Evolutionary conservation across 768 basidiomycete genomes (phyloP), one percentile per base, ranked within the genome.

Genomic region (Rhodosporidiobolus odoratus): DNA sequence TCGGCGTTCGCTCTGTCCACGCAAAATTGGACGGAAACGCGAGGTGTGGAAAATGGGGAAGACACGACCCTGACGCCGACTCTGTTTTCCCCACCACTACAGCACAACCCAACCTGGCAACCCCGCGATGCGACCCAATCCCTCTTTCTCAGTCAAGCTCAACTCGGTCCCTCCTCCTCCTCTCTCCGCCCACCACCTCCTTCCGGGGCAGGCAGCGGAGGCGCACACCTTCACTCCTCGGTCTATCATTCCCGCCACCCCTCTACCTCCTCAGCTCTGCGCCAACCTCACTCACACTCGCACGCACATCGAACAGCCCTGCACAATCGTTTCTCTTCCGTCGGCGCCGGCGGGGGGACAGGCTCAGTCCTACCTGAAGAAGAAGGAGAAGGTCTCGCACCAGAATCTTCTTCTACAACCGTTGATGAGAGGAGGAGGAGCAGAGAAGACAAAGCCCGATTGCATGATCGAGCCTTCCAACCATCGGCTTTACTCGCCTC

Each of bases 121-220:
- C 95, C 95, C 0, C 83, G 86, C 0, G 94, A 99, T 78, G 92
- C 92, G 1, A 85, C 90, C 6, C 89, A 92, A 19, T 97, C 93
- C 3, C 83, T 96, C 19, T 97, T 92, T 79, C 86, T 98, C 62
- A 89, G 85, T n/a, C 73, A 86, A 90, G 58, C 86, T 98, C 82
- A 77, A 78, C 15, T 80, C 80, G 17, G 47, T 45, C 30, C 50
- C 12, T 59, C 6, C 50, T 19, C 3, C 64, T 19, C 13, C 63
- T 15, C 5, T 34, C 58, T 4, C 30, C 58, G 25, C 41, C 45
- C 4, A 1, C 27, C 38, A 25, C 15, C 21, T 6, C 25, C n/a
- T 40, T 32, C 48, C 21, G n/a, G n/a, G n/a, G n/a, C n/a, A n/a
- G n/a, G 58, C 35, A 6, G 7, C 50, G 43, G 2, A 32, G 13